Conservation (phyloP, 495 filamentous ascomycete genomes). For the Aspergillus mulundensis region DNA sequence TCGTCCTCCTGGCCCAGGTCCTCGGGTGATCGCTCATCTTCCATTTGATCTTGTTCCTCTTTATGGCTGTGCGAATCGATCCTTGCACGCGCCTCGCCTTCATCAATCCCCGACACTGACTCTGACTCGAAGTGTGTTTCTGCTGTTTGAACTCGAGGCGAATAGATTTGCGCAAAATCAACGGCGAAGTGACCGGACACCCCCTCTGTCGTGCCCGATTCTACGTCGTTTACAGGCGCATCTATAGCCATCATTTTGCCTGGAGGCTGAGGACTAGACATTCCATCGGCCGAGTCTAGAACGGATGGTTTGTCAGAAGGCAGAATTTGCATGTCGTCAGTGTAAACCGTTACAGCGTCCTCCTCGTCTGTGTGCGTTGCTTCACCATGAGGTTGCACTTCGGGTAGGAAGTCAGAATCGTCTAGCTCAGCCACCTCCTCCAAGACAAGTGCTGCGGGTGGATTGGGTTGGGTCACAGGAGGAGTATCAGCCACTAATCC, state of each 20-base stretch:
- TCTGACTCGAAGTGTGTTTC: neutral
- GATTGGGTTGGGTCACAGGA: neutral
- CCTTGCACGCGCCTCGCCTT: neutral
- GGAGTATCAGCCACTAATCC: slow-evolving; percentile 11
- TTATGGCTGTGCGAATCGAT: neutral
- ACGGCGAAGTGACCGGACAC: neutral
- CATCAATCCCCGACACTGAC: neutral
- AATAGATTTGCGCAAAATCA: neutral
- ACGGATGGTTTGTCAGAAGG: neutral
- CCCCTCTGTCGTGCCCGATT: neutral
- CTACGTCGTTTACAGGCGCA: neutral
- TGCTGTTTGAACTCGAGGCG: neutral
- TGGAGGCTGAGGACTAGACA: neutral
- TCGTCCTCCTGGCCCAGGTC: neutral
- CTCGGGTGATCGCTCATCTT: neutral
- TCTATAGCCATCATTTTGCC: neutral
- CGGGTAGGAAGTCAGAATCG: neutral
- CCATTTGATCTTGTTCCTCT: neutral
- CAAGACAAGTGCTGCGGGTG: neutral
- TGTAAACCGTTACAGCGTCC: slow-evolving; percentile 4
- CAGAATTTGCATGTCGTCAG: slow-evolving; percentile 2
- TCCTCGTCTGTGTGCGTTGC: neutral
- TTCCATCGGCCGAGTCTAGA: neutral
- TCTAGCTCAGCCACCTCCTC: neutral
- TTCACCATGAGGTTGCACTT: neutral